A percentile compares a stretch with the other conserved stretches of the same genome.
These are phyloP conservation scores for Lasiodiplodia citricola DNA, from an alignment of 2,329 filamentous ascomycete species.

Conservation along the genomic window DNA sequence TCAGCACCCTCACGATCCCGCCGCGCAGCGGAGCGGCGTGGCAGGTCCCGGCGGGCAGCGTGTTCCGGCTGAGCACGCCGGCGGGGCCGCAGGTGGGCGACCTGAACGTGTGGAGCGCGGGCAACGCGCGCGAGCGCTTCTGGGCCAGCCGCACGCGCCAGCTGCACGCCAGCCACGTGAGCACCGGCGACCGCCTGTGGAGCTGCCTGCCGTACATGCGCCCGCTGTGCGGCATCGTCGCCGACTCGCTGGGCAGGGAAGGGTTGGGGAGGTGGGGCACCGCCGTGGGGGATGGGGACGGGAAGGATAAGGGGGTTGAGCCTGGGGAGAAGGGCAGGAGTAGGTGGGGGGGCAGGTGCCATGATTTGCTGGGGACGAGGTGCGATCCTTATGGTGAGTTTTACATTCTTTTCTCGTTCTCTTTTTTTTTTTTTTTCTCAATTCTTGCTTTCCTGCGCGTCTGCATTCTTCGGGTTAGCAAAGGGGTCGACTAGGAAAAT, in stretches of 20 bases:
- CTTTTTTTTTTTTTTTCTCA: background rate
- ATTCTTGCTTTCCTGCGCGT: too few species aligned
- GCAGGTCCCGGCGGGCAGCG: slow-evolving; percentile 69
- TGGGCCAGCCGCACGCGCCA: slow-evolving; percentile 82
- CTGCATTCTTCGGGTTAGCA: too few species aligned
- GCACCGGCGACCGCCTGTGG: slow-evolving; percentile 76
- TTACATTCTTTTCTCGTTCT: background rate
- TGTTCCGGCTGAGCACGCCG: slow-evolving; percentile 77
- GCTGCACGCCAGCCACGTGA: slow-evolving; percentile 77
- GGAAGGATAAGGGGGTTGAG: background rate
- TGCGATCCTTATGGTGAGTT: slow-evolving; percentile 76
- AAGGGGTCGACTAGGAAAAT: too few species aligned
- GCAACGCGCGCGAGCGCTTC: slow-evolving; percentile 79
- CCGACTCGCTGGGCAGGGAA: slow-evolving; percentile 63
- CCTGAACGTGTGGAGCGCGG: slow-evolving; percentile 78
- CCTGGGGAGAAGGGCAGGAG: slow-evolving; percentile 58
- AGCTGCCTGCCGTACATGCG: slow-evolving; percentile 77
- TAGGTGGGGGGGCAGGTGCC: slow-evolving; percentile 69
- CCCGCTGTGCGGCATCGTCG: slow-evolving; percentile 71
- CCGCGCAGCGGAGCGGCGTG: slow-evolving; percentile 77
- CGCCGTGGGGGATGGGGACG: background rate
- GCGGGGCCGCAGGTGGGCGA: slow-evolving; percentile 82
- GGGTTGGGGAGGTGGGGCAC: slow-evolving; percentile 60
- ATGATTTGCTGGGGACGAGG: slow-evolving; percentile 81
- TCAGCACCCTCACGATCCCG: slow-evolving; percentile 58